phyloP scores from a whole-genome alignment of 2,329 filamentous ascomycete genomes.

The Aspergillus neoniger region DNA sequence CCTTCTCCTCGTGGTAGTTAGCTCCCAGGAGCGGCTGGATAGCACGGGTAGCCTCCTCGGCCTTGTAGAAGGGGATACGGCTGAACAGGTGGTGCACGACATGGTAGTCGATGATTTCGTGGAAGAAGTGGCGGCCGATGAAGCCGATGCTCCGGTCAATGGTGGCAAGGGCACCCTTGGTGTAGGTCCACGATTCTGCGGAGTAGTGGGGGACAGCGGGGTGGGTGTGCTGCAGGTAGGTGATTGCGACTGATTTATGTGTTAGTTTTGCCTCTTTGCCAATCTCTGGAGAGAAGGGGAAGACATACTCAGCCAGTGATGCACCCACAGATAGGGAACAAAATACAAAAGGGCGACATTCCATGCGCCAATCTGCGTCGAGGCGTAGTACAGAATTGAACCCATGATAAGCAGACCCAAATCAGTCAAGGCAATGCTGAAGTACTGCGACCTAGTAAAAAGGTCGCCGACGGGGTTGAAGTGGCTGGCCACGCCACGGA shows the following conservation, averaged over 20 bases:
- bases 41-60: constrained; percentile 59
- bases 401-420: constrained; percentile 58
- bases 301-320: constrained; percentile 66
- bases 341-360: constrained; percentile 62
- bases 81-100: constrained; percentile 66
- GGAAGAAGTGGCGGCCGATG: constrained; percentile 66
- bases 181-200: constrained; percentile 61
- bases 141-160: constrained; percentile 67
- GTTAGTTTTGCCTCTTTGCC: not conserved
- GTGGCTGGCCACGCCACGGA: constrained; percentile 47
- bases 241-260: constrained; percentile 62
- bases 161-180: constrained; percentile 63
- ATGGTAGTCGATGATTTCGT: constrained; percentile 66
- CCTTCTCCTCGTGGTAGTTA: constrained; percentile 47
- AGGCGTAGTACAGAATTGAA: constrained; percentile 54
- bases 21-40: constrained; percentile 59
- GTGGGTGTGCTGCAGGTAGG: constrained; percentile 73
- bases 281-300: constrained; percentile 10
- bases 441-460: constrained; percentile 60
- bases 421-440: constrained; percentile 61
- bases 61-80: constrained; percentile 63
- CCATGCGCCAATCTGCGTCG: constrained; percentile 56
- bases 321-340: constrained; percentile 68
- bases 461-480: constrained; percentile 64
- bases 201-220: constrained; percentile 59